Conservation (phyloP, 768 basidiomycete species). For the Phallus indusiatus region DNA sequence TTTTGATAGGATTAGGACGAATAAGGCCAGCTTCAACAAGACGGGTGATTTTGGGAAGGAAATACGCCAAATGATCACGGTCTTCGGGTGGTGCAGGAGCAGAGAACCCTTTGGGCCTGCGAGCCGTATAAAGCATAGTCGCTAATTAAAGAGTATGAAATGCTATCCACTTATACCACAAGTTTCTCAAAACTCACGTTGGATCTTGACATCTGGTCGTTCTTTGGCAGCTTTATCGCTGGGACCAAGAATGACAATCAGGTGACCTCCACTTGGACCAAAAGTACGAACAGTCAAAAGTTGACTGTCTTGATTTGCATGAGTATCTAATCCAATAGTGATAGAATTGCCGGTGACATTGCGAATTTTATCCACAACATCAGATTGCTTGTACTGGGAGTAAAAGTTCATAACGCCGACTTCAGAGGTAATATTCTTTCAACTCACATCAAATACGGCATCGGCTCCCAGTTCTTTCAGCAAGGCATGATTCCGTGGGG, state of each 20-base stretch:
- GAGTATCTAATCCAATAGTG: not conserved
- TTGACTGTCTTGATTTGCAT: not conserved
- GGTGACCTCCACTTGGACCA: not conserved
- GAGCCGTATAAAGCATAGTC: slow-evolving; percentile 7
- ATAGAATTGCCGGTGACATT: not conserved
- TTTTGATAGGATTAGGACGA: slow-evolving; percentile 2
- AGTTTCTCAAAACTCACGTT: not conserved
- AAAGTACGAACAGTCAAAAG: not conserved
- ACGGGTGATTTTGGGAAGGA: not conserved
- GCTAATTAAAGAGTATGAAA: no score
- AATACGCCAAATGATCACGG: slow-evolving; percentile 3
- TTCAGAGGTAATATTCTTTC: not conserved
- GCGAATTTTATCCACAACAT: not conserved
- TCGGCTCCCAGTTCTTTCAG: slow-evolving; percentile 34
- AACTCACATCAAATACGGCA: slow-evolving; percentile 26
- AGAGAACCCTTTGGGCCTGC: not conserved
- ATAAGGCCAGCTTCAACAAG: not conserved
- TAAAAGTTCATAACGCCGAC: not conserved
- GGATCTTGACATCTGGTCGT: not conserved
- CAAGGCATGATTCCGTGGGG: slow-evolving; percentile 27
- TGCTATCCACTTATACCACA: not conserved
- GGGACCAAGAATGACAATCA: not conserved
- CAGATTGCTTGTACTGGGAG: not conserved
- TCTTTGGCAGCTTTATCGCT: not conserved
- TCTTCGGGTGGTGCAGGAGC: not conserved